phyloP scores from a whole-genome alignment of 1,139 yeast genomes.

The Hansenula sp. region DNA sequence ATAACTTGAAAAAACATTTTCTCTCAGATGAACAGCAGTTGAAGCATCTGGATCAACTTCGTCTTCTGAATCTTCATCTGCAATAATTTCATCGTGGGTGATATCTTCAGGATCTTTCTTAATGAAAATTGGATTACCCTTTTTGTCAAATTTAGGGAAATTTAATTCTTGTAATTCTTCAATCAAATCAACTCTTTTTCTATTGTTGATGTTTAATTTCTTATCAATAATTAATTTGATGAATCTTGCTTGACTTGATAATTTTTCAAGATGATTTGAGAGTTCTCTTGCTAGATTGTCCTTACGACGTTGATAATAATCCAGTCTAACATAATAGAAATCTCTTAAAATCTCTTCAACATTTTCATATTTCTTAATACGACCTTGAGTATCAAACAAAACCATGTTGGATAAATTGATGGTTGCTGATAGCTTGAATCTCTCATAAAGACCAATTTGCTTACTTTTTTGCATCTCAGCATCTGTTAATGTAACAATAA shows the following conservation, averaged over 20 bases:
- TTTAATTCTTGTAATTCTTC: conserved; percentile 56
- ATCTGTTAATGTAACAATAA: conserved; percentile 65
- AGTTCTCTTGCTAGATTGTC: conserved; percentile 68
- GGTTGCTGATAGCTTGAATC: conserved; percentile 72
- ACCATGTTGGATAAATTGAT: conserved; percentile 85
- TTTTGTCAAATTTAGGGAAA: conserved; percentile 73
- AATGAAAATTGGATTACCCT: conserved; percentile 52
- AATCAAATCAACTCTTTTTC: conserved; percentile 62
- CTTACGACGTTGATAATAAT: conserved; percentile 86
- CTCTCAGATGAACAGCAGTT: conserved; percentile 27
- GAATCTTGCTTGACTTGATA: conserved; percentile 85
- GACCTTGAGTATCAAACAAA: conserved; percentile 89
- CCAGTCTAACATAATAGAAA: conserved; percentile 81
- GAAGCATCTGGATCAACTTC: conserved; percentile 27
- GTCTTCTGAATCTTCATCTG: conserved; percentile 33
- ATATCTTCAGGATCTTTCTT: conserved; percentile 31
- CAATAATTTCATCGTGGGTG: conserved; percentile 27
- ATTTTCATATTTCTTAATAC: conserved; percentile 75
- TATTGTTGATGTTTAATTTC: conserved; percentile 66
- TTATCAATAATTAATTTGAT: conserved; percentile 84
- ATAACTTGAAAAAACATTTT: conserved; percentile 47
- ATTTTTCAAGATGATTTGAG: conserved; percentile 68
- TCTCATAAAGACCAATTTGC: conserved; percentile 71
- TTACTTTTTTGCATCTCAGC: conserved; percentile 83
- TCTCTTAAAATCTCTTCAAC: conserved; percentile 79